Evolutionary conservation across 345 rosid species (phyloP), one percentile per base, ranked within the genome.

Genomic region (Anastatica hierochuntica): DNA sequence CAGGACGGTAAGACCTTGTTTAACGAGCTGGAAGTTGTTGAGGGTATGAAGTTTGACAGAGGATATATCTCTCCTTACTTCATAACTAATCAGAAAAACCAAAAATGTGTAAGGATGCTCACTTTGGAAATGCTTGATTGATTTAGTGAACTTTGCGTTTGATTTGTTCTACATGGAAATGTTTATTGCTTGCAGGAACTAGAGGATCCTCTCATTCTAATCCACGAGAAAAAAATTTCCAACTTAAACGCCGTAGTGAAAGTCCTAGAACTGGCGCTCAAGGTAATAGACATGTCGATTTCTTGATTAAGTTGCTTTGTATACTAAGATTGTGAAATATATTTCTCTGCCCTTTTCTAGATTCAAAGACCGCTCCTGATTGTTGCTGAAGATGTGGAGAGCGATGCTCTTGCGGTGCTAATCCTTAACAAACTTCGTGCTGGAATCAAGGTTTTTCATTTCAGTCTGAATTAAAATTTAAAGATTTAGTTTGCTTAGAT

Each of bases 11-110:
- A 88, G 66, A 94, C 99, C 30, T 80, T 88, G 34, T 72, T 47
- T 46, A 94, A 94, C 49, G 99, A 94, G 70, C 67, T 94, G 53
- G 99, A 94, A 70, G 89, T 88, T 60, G 99, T 94, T 20, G 99
- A 94, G 73, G 99, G 99, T 45, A 88, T 94, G 99, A 94, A 88
- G 73, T 68, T 92, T 40, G 99, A 92, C 66, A 79, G 99, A 56
- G 98, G 98, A 31, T 92, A 88, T 69, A 92, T 85, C 26, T 92
- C 99, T 14, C 99, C 99, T 1, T 85, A 88, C 65, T 94, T 94
- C 72, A 72, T 85, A 48, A 92, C 99, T 21, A 80, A 92, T 68
- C 76, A 64, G 51, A 92, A 92, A 69, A 88, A 60, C 72, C 99
- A 88, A 65, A 92, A 88, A 88, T 88, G 99, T 55, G 99, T 88